Conservation (phyloP, 176 grass and related monocot species). For the Aegilops speltoides region DNA sequence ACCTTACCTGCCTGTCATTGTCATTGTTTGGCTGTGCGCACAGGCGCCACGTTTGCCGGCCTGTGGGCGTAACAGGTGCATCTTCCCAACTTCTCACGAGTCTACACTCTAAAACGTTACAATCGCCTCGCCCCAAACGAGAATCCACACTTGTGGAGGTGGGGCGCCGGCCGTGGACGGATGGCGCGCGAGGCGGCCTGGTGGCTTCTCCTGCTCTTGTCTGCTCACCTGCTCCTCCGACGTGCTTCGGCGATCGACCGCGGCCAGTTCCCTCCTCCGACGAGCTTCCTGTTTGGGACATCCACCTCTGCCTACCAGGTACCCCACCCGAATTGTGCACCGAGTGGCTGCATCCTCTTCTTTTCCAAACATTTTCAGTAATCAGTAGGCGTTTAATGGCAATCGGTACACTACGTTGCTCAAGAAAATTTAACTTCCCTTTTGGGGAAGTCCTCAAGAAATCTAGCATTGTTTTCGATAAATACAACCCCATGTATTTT, state of each 20-base stretch:
- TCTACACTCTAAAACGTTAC: too few relatives aligned
- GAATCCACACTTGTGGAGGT: too few relatives aligned
- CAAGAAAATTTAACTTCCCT: too few relatives aligned
- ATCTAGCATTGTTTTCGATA: background rate
- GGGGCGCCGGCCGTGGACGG: background rate
- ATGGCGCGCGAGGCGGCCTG: background rate
- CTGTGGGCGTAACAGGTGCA: too few relatives aligned
- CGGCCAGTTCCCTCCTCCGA: constrained; percentile 36
- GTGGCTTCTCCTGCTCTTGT: background rate
- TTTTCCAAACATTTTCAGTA: background rate
- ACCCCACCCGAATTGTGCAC: background rate
- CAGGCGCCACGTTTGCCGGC: too few relatives aligned
- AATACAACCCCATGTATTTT: too few relatives aligned
- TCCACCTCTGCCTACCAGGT: constrained; percentile 64
- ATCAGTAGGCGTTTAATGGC: background rate
- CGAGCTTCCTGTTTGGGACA: constrained; percentile 54
- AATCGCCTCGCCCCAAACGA: too few relatives aligned
- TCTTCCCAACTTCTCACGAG: too few relatives aligned
- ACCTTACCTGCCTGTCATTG: too few relatives aligned
- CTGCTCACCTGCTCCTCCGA: background rate
- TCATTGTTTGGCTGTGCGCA: too few relatives aligned
- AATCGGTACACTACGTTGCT: background rate
- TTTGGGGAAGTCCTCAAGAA: background rate
- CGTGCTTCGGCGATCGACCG: constrained; percentile 1
- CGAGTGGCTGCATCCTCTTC: background rate